Base-by-base conservation (phyloP, 1,284 basidiomycete genomes). In the Apiotrichum brassicae region DNA sequence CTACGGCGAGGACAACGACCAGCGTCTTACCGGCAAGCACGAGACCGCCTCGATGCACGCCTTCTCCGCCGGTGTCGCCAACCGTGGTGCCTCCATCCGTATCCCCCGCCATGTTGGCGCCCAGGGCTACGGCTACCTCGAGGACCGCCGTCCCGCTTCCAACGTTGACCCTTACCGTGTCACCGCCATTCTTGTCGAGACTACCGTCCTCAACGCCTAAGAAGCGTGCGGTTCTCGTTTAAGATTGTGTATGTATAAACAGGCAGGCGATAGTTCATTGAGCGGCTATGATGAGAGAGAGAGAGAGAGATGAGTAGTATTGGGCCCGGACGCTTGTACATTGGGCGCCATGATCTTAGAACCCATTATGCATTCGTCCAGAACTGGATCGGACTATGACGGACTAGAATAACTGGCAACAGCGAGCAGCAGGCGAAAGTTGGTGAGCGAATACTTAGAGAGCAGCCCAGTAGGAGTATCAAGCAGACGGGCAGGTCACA, bases 41-140 rank as follows among this genome's bases (percentile, higher is more conserved):
- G 95, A 99, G 82, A 99, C 95, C 43, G 93, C 87, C 56, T 90
- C 94, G 77, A 97, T 98, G 69, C 82, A 85, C 64, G 73, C 76
- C 53, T 99, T 99, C 81, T 88, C 85, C 61, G 89, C 87, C 53
- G 94, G 94, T 76, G 88, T 97, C 56, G 94, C 94, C 65, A 90
- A 98, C 81, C 89, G 94, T 76, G 94, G 92, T 69, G 91, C 90
- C 45, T 93, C 74, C 84, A 89, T 78, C 58, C 66, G 52, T 53
- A 56, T 56, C 35, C 49, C 51, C 93, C 80, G 92, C 65, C 89
- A 94, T 73, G 91, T 95, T 63, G 87, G 85, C 52, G 79, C 85
- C 30, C 84, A 93, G 76, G 93, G 93, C 57, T 87, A 85, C 71
- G 94, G 95, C 37, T 99, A 99, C 80, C 77, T 97, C 63, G 93